Evolutionary conservation across 441 rosid species (phyloP), one percentile per base, ranked within the genome.

Genomic region (Adansonia madagascariensis): DNA sequence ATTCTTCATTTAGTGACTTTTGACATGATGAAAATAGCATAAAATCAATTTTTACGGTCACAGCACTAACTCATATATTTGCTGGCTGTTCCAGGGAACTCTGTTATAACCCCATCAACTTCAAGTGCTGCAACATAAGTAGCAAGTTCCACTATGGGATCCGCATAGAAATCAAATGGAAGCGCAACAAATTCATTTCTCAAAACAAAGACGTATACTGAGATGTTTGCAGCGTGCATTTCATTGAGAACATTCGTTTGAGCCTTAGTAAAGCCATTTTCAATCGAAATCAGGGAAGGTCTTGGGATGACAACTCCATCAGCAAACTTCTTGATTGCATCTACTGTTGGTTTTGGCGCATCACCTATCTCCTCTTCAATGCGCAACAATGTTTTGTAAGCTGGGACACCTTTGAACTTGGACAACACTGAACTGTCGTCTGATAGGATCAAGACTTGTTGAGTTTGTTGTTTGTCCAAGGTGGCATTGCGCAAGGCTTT

Each of bases 351-450:
- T 70, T 81, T 82, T 0, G 98, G 92, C 41, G 90, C 94, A 44
- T 81, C 89, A 1, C 94, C 80, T 57, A 95, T 78, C 55, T 78
- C 85, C 17, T 89, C 81, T n/a, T 80, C 75, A 11, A 95, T 85
- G 70, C 46, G 35, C 50, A 94, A 78, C 31, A 92, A 88, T 85
- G 92, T 89, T 52, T 82, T 82, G 88, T 85, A 94, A 24, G 88
- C 76, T 8, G 86, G 81, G 49, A 83, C 67, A 17, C 84, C 83
- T 18, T 82, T 73, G 60, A 92, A 94, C 68, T 83, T 87, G n/a
- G 87, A 60, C 76, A 95, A 75, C 35, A 95, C 97, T 0, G 97
- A 88, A 11, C 86, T 90, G 81, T 95, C 97, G 31, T 91, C 97
- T 39, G 99, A 95, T 81, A 85, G 85, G 63, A 95, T 90, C 77